Conservation (phyloP, 495 filamentous ascomycete species). For the Emericellopsis terricola region DNA sequence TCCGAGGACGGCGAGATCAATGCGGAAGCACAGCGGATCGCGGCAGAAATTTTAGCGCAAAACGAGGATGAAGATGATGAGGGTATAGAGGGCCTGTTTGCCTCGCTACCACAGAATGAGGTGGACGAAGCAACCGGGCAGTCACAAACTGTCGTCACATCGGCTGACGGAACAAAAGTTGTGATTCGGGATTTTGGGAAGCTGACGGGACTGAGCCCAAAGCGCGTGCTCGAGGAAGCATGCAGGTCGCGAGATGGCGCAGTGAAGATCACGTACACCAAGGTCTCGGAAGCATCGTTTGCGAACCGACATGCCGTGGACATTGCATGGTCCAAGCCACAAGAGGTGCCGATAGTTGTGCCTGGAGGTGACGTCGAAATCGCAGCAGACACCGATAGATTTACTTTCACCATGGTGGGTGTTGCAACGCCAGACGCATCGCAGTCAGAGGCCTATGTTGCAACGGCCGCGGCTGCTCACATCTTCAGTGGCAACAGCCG, state of each 20-base stretch:
- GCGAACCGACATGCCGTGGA: constrained; percentile 55
- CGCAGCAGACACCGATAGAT: constrained; percentile 19
- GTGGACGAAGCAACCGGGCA: constrained; percentile 32
- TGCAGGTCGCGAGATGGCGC: constrained; percentile 60
- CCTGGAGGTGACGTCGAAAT: constrained; percentile 24
- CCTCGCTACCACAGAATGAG: constrained; percentile 48
- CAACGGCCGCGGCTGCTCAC: constrained; percentile 63
- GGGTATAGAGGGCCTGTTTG: constrained; percentile 41
- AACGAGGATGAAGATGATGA: constrained; percentile 31
- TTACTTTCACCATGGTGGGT: constrained; percentile 48
- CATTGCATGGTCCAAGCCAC: constrained; percentile 65
- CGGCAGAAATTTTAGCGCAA: constrained; percentile 29
- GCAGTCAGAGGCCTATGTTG: constrained; percentile 76
- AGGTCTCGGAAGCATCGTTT: constrained; percentile 53
- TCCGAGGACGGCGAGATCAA: constrained; percentile 25
- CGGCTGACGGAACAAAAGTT: constrained; percentile 30
- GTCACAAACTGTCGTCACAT: constrained; percentile 30
- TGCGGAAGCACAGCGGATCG: constrained; percentile 30
- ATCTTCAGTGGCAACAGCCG: constrained; percentile 58
- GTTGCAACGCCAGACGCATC: constrained; percentile 56
- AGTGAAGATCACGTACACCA: constrained; percentile 42
- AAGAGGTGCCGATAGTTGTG: constrained; percentile 31
- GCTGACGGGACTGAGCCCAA: constrained; percentile 50
- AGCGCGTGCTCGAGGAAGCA: constrained; percentile 64
- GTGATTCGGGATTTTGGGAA: constrained; percentile 71